Evolutionary conservation across 2,329 filamentous ascomycete species (phyloP).

Genomic region (Balansia obtecta): DNA sequence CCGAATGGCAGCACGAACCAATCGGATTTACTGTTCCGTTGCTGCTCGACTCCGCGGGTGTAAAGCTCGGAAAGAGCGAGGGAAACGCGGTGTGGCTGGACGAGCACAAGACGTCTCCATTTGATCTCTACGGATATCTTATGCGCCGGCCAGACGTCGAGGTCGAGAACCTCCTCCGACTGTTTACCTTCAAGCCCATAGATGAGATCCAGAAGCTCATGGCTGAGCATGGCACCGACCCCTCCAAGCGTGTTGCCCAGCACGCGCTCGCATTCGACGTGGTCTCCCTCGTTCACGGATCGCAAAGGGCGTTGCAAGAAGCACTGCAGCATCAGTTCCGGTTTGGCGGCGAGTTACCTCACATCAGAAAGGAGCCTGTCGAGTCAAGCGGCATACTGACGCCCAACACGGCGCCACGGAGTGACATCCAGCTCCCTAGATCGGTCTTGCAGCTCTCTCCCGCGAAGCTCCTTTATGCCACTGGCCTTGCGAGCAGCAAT

Average conservation of each 20-base stretch:
- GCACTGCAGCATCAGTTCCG: slow-evolving; percentile 40
- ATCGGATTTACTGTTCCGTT: slow-evolving; percentile 86
- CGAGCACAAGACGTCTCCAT: slow-evolving; percentile 62
- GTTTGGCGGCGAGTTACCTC: slow-evolving; percentile 27
- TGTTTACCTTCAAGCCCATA: slow-evolving; percentile 80
- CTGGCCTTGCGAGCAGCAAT: slow-evolving; percentile 43
- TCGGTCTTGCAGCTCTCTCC: slow-evolving; percentile 45
- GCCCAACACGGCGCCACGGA: slow-evolving; percentile 35
- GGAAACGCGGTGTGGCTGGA: slow-evolving; percentile 94
- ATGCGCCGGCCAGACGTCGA: slow-evolving; percentile 70
- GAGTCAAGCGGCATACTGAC: slow-evolving; percentile 20
- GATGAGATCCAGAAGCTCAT: slow-evolving; percentile 56
- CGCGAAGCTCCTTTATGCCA: slow-evolving; percentile 44
- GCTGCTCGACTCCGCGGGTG: slow-evolving; percentile 70
- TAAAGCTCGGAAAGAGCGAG: slow-evolving; percentile 89
- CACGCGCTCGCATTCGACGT: slow-evolving; percentile 76
- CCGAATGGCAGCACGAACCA: slow-evolving; percentile 40
- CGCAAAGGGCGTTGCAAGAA: slow-evolving; percentile 48
- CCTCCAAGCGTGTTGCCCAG: slow-evolving; percentile 65
- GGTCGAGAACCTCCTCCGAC: slow-evolving; percentile 68
- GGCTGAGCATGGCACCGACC: slow-evolving; percentile 52
- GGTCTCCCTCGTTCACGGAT: slow-evolving; percentile 65
- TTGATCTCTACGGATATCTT: slow-evolving; percentile 87
- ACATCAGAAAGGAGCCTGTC: slow-evolving; percentile 18
- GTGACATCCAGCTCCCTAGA: slow-evolving; percentile 46